Conservation (phyloP, 2,329 filamentous ascomycete species). For the Aspergillus piperis region DNA sequence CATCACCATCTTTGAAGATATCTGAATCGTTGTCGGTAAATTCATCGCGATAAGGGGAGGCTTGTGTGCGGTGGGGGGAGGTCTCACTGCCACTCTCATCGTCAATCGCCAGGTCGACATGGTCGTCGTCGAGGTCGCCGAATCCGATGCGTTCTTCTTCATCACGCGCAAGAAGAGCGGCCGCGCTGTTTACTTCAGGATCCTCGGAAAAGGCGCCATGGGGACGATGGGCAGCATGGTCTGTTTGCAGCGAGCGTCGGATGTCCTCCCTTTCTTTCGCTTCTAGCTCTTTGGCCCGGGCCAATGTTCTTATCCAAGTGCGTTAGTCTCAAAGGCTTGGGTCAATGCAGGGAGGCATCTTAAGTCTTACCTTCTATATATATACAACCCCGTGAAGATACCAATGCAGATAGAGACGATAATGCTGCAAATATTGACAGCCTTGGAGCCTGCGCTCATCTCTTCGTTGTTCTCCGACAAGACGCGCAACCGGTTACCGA, state of each 20-base stretch:
- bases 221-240: constrained; percentile 38
- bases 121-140: constrained; percentile 41
- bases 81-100: constrained; percentile 45
- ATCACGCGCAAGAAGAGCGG: constrained; percentile 43
- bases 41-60: constrained; percentile 54
- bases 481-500: constrained; percentile 77
- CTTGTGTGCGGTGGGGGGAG: constrained; percentile 26
- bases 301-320: constrained; percentile 42
- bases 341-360: not conserved
- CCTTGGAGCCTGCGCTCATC: constrained; percentile 77
- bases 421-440: constrained; percentile 83
- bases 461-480: constrained; percentile 80
- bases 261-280: constrained; percentile 48
- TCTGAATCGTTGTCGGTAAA: constrained; percentile 57
- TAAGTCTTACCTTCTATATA: constrained; percentile 65
- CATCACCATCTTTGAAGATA: constrained; percentile 47
- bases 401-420: constrained; percentile 70
- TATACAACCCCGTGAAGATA: constrained; percentile 74
- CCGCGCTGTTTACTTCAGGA: constrained; percentile 42
- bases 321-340: constrained; percentile 5
- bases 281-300: constrained; percentile 52
- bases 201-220: constrained; percentile 42
- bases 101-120: constrained; percentile 46
- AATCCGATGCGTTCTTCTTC: constrained; percentile 49
- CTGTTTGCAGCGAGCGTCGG: constrained; percentile 36